Conservation (phyloP, 164 flowering plant genomes). For the Warburgia ugandensis region DNA sequence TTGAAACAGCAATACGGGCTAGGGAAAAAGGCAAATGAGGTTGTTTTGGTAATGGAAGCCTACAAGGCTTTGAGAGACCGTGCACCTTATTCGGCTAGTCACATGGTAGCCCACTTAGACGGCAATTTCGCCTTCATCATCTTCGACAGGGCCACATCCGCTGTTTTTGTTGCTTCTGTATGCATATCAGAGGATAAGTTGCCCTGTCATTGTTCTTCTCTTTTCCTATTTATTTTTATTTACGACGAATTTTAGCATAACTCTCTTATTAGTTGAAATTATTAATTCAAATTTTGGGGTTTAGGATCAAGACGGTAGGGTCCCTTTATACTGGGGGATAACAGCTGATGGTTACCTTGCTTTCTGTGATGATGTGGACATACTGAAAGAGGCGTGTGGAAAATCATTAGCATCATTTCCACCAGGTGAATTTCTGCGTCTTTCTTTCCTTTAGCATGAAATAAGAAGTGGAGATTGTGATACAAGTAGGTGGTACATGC, state of each 20-base stretch:
- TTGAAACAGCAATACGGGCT: constrained; percentile 83
- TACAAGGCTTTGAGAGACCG: constrained; percentile 93
- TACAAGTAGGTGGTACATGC: too few relatives aligned
- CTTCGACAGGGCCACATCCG: constrained; percentile 76
- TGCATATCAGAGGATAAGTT: too few relatives aligned
- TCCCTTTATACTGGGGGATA: constrained; percentile 91
- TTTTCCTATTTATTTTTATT: background rate
- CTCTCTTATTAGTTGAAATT: background rate
- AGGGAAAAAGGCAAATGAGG: constrained; percentile 75
- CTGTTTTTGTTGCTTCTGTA: constrained; percentile 83
- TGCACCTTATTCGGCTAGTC: constrained; percentile 90
- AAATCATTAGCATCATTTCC: constrained; percentile 97
- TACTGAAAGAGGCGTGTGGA: constrained; percentile 90
- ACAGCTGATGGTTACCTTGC: constrained; percentile 90
- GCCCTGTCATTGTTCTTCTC: too few relatives aligned
- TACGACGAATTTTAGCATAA: too few relatives aligned
- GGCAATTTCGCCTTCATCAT: constrained; percentile 77
- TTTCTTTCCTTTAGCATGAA: background rate
- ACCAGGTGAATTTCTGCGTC: constrained; percentile 46
- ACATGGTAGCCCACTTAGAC: constrained; percentile 77
- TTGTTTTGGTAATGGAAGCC: constrained; percentile 73
- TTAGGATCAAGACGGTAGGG: constrained; percentile 86
- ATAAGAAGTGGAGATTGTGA: too few relatives aligned
- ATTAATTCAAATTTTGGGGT: too few relatives aligned
- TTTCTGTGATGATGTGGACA: constrained; percentile 66